These are phyloP conservation scores for Quercus aquifolioides DNA, from an alignment of 306 rosid species.

Conservation along the genomic window DNA sequence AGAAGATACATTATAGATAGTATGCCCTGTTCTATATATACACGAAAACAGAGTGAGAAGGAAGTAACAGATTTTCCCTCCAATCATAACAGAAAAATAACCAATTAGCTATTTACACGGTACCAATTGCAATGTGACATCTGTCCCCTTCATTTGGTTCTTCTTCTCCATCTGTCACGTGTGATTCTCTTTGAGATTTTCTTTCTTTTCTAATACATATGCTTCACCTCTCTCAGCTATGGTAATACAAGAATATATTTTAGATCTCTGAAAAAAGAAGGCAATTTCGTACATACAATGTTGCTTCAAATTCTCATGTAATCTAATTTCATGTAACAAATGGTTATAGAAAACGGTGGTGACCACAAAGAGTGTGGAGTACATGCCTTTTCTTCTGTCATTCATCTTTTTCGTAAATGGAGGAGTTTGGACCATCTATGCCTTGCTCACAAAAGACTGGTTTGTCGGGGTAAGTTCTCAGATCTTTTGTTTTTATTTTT, in stretches of 20 bases:
- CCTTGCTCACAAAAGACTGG: not conserved
- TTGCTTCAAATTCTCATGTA: not conserved
- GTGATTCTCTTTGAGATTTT: too few species aligned
- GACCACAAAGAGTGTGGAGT: slow-evolving; percentile 44
- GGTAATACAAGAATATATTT: slow-evolving; percentile 10
- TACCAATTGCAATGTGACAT: too few species aligned
- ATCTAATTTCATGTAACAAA: not conserved
- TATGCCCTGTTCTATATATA: too few species aligned
- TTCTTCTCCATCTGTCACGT: too few species aligned
- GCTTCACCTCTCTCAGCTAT: slow-evolving; percentile 39
- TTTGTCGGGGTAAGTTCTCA: slow-evolving; percentile 1
- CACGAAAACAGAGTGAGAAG: too few species aligned
- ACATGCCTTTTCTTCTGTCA: slow-evolving; percentile 49
- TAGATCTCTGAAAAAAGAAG: not conserved
- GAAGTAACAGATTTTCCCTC: too few species aligned
- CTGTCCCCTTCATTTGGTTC: too few species aligned
- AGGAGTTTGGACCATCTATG: slow-evolving; percentile 36
- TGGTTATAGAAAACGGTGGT: slow-evolving; percentile 36
- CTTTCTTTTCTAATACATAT: too few species aligned
- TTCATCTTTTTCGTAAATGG: slow-evolving; percentile 37
- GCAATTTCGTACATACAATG: not conserved
- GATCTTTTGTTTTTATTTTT: not conserved
- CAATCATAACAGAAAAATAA: too few species aligned
- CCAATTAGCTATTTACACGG: too few species aligned
- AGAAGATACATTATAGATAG: too few species aligned